These are phyloP conservation scores for Talaromyces stipitatus DNA, from an alignment of 495 filamentous ascomycete genomes.

Conservation along the genomic window DNA sequence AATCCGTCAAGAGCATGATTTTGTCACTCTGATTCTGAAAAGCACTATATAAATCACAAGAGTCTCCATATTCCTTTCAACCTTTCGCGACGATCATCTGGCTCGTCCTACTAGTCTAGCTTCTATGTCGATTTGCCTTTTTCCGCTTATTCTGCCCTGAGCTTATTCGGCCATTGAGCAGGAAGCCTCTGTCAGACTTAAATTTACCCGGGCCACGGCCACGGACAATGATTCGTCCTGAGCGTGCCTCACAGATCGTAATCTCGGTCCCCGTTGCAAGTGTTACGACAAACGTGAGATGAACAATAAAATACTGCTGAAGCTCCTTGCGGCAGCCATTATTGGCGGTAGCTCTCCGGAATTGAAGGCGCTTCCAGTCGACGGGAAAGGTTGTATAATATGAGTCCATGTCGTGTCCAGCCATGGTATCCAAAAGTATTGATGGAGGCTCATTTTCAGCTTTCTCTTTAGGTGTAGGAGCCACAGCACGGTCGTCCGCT, in stretches of 20 bases:
- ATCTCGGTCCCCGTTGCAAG: conserved; percentile 61
- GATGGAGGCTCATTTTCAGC: conserved; percentile 58
- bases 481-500: conserved; percentile 43
- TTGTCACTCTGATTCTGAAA: too few relatives aligned
- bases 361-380: conserved; percentile 86
- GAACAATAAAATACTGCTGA: conserved; percentile 74
- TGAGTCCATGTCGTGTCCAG: conserved; percentile 68
- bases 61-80: too few relatives aligned
- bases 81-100: too few relatives aligned
- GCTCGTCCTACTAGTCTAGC: too few relatives aligned
- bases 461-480: conserved; percentile 47
- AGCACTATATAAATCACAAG: too few relatives aligned
- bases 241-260: conserved; percentile 62
- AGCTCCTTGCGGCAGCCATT: conserved; percentile 73
- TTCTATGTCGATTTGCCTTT: too few relatives aligned
- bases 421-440: conserved; percentile 65
- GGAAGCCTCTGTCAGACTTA: too few relatives aligned
- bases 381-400: conserved; percentile 76
- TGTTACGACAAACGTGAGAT: conserved; percentile 65
- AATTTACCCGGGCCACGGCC: too few relatives aligned
- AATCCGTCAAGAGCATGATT: too few relatives aligned
- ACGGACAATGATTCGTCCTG: conserved; percentile 71
- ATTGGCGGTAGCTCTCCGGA: conserved; percentile 83
- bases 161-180: too few relatives aligned
- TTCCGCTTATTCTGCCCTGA: too few relatives aligned